Evolutionary conservation across 495 filamentous ascomycete genomes (phyloP).

Genomic region (Penicillium flavigenum): DNA sequence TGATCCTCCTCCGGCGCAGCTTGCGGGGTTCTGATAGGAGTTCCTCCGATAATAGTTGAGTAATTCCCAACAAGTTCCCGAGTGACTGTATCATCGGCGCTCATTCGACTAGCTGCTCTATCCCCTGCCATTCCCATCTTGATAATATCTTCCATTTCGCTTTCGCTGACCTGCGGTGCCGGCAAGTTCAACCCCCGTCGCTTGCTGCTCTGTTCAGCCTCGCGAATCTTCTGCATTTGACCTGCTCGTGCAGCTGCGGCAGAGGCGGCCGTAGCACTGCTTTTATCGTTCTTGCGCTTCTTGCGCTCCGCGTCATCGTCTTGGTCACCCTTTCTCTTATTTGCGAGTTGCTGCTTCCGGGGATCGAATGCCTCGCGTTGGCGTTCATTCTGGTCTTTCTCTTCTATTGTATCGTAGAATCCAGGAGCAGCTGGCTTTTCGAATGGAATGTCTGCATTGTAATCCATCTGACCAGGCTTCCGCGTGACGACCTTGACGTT

Average conservation of each 20-base stretch:
- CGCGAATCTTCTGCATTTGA: constrained; percentile 91
- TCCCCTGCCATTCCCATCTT: constrained; percentile 98
- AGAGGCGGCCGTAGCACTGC: constrained; percentile 66
- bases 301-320: constrained; percentile 82
- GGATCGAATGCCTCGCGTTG: constrained; percentile 89
- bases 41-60: constrained; percentile 71
- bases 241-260: constrained; percentile 92
- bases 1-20: constrained; percentile 91
- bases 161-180: constrained; percentile 84
- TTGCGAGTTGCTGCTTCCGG: constrained; percentile 91
- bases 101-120: constrained; percentile 76
- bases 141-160: constrained; percentile 94
- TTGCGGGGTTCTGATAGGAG: constrained; percentile 87
- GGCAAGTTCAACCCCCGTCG: constrained; percentile 76
- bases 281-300: constrained; percentile 82
- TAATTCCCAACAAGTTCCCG: constrained; percentile 85
- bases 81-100: constrained; percentile 78
- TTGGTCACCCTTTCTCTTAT: constrained; percentile 89
- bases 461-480: constrained; percentile 97
- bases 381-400: constrained; percentile 76
- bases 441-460: constrained; percentile 98
- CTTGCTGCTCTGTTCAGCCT: constrained; percentile 96
- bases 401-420: constrained; percentile 90
- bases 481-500: constrained; percentile 94
- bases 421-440: constrained; percentile 87